Conservation (phyloP, 2,329 filamentous ascomycete genomes). For the Verticillium klebahnii region DNA sequence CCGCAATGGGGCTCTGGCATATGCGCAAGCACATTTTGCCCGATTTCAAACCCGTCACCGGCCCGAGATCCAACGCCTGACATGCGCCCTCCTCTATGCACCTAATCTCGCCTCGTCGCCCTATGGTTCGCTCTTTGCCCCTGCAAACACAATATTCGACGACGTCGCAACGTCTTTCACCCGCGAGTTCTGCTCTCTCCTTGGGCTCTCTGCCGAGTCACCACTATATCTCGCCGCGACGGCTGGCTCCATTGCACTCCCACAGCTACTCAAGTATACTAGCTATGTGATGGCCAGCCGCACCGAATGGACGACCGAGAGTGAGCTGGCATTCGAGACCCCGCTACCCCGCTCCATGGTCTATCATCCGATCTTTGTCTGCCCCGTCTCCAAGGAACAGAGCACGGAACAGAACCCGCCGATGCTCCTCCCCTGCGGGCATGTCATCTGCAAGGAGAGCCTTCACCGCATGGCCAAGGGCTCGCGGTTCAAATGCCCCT, state of each 20-base stretch:
- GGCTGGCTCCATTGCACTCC: constrained; percentile 86
- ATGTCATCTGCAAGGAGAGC: constrained; percentile 85
- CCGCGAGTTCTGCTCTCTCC: constrained; percentile 86
- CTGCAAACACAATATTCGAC: constrained; percentile 64
- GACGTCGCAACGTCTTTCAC: constrained; percentile 86
- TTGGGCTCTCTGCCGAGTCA: constrained; percentile 85
- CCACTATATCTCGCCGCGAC: constrained; percentile 91
- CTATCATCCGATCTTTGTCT: constrained; percentile 97
- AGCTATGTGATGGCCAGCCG: constrained; percentile 82
- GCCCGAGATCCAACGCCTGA: constrained; percentile 74
- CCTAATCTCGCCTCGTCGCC: constrained; percentile 72
- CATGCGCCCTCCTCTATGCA: constrained; percentile 74
- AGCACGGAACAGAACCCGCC: constrained; percentile 89
- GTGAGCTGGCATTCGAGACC: constrained; percentile 80
- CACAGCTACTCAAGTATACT: constrained; percentile 82
- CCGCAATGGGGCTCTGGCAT: constrained; percentile 62
- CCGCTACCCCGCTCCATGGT: constrained; percentile 56
- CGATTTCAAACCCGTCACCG: constrained; percentile 72
- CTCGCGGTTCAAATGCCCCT: constrained; percentile 86
- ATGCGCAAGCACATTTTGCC: constrained; percentile 70
- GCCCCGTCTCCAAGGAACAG: constrained; percentile 94
- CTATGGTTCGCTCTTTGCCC: constrained; percentile 74
- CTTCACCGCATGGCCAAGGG: constrained; percentile 76
- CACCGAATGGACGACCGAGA: constrained; percentile 89
- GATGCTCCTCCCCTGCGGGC: constrained; percentile 94